phyloP scores from a whole-genome alignment of 169 alveolate genomes.

The Amoebophrya sp. region DNA sequence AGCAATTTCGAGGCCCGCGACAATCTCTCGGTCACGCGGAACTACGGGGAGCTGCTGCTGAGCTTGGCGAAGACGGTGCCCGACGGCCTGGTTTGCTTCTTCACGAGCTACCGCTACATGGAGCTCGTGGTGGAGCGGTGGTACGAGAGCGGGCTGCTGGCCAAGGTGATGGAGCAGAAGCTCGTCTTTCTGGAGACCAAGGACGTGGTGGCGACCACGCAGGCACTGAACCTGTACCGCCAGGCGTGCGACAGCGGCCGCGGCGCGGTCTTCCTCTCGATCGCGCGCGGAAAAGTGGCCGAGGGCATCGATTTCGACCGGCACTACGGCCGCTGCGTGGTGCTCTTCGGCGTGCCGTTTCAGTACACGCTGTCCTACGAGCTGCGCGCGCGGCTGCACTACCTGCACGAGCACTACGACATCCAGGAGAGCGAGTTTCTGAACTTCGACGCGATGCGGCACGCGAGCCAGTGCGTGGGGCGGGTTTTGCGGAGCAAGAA shows the following conservation, averaged over 20 bases:
- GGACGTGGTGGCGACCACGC: slow-evolving; percentile 87
- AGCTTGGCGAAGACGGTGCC: slow-evolving; percentile 79
- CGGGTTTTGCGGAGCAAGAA: slow-evolving; percentile 77
- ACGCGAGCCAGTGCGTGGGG: slow-evolving; percentile 94
- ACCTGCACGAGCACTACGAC: slow-evolving; percentile 41
- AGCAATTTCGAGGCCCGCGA: slow-evolving; percentile 79
- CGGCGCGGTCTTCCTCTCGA: slow-evolving; percentile 91
- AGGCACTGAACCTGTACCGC: slow-evolving; percentile 63
- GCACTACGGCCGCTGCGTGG: slow-evolving; percentile 95
- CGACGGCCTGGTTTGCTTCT: slow-evolving; percentile 92
- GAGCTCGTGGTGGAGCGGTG: slow-evolving; percentile 72
- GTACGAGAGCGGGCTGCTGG: slow-evolving; percentile 86
- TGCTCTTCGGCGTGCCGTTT: slow-evolving; percentile 90
- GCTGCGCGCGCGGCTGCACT: slow-evolving; percentile 74
- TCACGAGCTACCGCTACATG: slow-evolving; percentile 78
- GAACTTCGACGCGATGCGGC: slow-evolving; percentile 97
- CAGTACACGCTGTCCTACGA: slow-evolving; percentile 82
- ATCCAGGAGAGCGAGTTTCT: slow-evolving; percentile 87
- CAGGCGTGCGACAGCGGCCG: slow-evolving; percentile 95
- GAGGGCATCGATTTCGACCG: slow-evolving; percentile 98
- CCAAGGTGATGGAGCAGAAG: slow-evolving; percentile 79
- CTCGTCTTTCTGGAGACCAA: slow-evolving; percentile 88
- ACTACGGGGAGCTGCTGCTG: slow-evolving; percentile 76
- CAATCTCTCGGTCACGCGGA: slow-evolving; percentile 72
- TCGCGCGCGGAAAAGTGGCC: slow-evolving; percentile 93